phyloP scores from a whole-genome alignment of 805 yeast genomes.

The Zygosaccharomyces bailii region DNA sequence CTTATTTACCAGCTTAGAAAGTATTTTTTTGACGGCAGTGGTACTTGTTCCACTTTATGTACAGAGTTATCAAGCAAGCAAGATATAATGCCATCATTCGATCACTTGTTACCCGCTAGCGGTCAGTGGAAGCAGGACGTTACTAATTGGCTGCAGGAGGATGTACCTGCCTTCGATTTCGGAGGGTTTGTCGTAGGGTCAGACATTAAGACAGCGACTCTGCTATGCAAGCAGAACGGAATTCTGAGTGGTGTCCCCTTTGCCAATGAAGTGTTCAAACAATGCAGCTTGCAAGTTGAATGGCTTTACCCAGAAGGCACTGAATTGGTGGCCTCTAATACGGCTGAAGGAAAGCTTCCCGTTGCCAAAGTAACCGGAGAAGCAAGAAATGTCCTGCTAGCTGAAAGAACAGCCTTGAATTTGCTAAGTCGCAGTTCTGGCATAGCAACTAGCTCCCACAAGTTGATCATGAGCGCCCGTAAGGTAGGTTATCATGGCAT shows the following conservation, averaged over 20 bases:
- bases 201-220: slow-evolving; percentile 62
- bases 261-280: slow-evolving; percentile 77
- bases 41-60: too few species aligned
- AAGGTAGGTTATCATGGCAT: slow-evolving; percentile 70
- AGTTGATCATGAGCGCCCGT: slow-evolving; percentile 58
- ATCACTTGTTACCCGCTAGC: slow-evolving; percentile 63
- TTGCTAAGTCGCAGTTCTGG: slow-evolving; percentile 82
- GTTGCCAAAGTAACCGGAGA: slow-evolving; percentile 81
- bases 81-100: slow-evolving; percentile 32
- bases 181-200: slow-evolving; percentile 96
- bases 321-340: slow-evolving; percentile 42
- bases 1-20: too few species aligned
- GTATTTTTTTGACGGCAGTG: background rate
- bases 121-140: slow-evolving; percentile 83
- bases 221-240: slow-evolving; percentile 79
- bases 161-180: slow-evolving; percentile 88
- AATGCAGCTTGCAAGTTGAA: slow-evolving; percentile 64
- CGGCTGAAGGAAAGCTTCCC: slow-evolving; percentile 50
- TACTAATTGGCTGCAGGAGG: slow-evolving; percentile 75
- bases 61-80: background rate
- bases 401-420: slow-evolving; percentile 85
- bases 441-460: slow-evolving; percentile 70
- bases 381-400: slow-evolving; percentile 70
- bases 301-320: slow-evolving; percentile 78
- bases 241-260: slow-evolving; percentile 84